phyloP scores from a whole-genome alignment of 495 filamentous ascomycete genomes.

The Hypomontagnella monticulosa region DNA sequence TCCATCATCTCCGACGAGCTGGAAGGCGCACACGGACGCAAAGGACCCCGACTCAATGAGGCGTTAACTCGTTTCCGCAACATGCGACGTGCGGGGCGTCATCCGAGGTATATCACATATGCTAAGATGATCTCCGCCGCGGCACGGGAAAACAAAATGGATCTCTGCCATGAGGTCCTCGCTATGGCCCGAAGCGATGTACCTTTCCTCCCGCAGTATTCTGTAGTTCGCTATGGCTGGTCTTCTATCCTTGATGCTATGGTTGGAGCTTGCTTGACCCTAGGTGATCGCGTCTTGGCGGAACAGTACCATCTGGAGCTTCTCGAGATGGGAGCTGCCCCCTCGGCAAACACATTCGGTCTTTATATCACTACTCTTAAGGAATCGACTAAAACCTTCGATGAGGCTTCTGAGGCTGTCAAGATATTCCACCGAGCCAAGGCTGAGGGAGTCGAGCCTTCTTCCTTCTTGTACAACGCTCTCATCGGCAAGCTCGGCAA shows the following conservation, averaged over 20 bases:
- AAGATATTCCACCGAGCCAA: slow-evolving; percentile 96
- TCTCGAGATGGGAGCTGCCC: slow-evolving; percentile 83
- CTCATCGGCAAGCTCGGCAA: slow-evolving; percentile 98
- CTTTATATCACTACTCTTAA: slow-evolving; percentile 98
- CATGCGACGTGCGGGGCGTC: slow-evolving; percentile 89
- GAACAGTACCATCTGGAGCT: slow-evolving; percentile 90
- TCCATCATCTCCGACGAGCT: slow-evolving; percentile 87
- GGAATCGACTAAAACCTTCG: slow-evolving; percentile 95
- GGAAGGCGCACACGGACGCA: slow-evolving; percentile 74
- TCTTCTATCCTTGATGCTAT: slow-evolving; percentile 93
- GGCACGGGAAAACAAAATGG: slow-evolving; percentile 79
- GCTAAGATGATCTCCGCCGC: slow-evolving; percentile 93
- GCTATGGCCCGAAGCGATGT: slow-evolving; percentile 88
- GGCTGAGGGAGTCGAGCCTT: slow-evolving; percentile 92
- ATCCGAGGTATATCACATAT: slow-evolving; percentile 95
- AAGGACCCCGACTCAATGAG: slow-evolving; percentile 78
- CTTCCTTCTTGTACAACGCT: slow-evolving; percentile 97
- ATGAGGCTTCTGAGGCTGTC: slow-evolving; percentile 95
- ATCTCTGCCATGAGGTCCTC: slow-evolving; percentile 85
- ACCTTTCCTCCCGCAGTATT: slow-evolving; percentile 81
- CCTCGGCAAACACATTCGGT: slow-evolving; percentile 96
- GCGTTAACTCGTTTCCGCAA: slow-evolving; percentile 85
- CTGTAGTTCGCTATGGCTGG: slow-evolving; percentile 92
- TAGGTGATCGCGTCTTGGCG: slow-evolving; percentile 81
- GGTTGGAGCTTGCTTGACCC: slow-evolving; percentile 89